Conservation (phyloP, 2,329 filamentous ascomycete species). For the Pseudogymnoascus sp. region DNA sequence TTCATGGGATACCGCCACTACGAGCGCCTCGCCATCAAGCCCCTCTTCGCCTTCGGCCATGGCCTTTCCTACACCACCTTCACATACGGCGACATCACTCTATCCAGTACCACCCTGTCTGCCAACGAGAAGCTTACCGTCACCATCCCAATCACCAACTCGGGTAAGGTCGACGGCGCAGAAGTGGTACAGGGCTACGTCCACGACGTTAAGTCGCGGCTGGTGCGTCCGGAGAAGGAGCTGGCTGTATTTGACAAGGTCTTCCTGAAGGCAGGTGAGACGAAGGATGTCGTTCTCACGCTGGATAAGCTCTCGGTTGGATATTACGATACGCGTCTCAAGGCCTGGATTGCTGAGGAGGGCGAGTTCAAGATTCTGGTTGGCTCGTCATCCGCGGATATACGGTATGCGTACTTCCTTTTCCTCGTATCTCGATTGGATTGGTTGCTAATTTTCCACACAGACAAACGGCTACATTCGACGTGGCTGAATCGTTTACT, state of each 20-base stretch:
- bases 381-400: conserved; percentile 53
- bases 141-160: conserved; percentile 49
- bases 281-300: conserved; percentile 31
- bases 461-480: conserved; percentile 43
- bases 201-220: conserved; percentile 49
- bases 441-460: conserved; percentile 17
- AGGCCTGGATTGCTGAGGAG: conserved; percentile 57
- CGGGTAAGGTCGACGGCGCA: conserved; percentile 45
- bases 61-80: conserved; percentile 67
- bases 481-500: conserved; percentile 55
- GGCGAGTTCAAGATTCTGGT: conserved; percentile 52
- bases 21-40: conserved; percentile 49
- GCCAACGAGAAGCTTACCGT: conserved; percentile 27
- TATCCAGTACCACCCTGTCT: conserved; percentile 35
- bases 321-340: conserved; percentile 53
- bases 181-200: conserved; percentile 64
- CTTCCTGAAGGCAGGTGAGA: conserved; percentile 44
- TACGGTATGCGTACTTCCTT: conserved; percentile 41
- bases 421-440: background rate
- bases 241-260: conserved; percentile 62
- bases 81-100: conserved; percentile 48
- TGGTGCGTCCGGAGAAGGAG: conserved; percentile 63
- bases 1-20: conserved; percentile 68
- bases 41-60: conserved; percentile 64
- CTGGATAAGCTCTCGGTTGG: conserved; percentile 41